Percentiles rank a stretch among this genome's conserved stretches.
phyloP scores from a whole-genome alignment of 306 rosid genomes.

The Castanopsis chinensis region DNA sequence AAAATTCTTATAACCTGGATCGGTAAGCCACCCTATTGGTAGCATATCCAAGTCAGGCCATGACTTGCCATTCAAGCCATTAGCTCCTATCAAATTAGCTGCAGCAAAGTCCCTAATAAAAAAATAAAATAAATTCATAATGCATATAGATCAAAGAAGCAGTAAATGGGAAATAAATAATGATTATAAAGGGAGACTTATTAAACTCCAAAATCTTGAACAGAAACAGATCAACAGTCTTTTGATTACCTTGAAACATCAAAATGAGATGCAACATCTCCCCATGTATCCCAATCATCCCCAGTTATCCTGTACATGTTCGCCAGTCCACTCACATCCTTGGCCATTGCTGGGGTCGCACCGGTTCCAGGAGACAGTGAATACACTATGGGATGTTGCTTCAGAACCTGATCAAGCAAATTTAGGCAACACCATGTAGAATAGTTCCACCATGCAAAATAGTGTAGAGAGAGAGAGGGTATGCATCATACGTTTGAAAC shows the following conservation, averaged over 20 bases:
- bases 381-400: slow-evolving; percentile 63
- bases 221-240: neutral
- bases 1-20: slow-evolving; percentile 51
- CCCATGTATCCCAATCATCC: slow-evolving; percentile 94
- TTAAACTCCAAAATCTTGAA: slow-evolving; percentile 7
- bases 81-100: slow-evolving; percentile 74
- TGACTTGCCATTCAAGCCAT: slow-evolving; percentile 79
- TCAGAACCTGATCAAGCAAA: slow-evolving; percentile 50
- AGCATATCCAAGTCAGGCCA: slow-evolving; percentile 99
- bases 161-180: slow-evolving; percentile 10
- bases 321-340: slow-evolving; percentile 60
- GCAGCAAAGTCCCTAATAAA: slow-evolving; percentile 66
- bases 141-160: slow-evolving; percentile 3
- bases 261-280: slow-evolving; percentile 67
- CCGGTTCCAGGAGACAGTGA: slow-evolving; percentile 88
- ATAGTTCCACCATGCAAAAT: slow-evolving; percentile 4
- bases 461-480: neutral
- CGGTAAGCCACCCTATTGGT: slow-evolving; percentile 89
- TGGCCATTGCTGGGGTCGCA: slow-evolving; percentile 77
- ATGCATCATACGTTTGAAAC: slow-evolving; percentile 65
- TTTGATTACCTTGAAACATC: slow-evolving; percentile 69
- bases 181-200: neutral
- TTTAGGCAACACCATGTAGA: neutral
- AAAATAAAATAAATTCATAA: neutral
- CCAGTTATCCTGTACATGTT: slow-evolving; percentile 94